Percentiles rank a stretch among this genome's conserved stretches.
These are phyloP conservation scores for Debaryomyces hansenii DNA, from an alignment of 805 yeast genomes.

Conservation along the genomic window DNA sequence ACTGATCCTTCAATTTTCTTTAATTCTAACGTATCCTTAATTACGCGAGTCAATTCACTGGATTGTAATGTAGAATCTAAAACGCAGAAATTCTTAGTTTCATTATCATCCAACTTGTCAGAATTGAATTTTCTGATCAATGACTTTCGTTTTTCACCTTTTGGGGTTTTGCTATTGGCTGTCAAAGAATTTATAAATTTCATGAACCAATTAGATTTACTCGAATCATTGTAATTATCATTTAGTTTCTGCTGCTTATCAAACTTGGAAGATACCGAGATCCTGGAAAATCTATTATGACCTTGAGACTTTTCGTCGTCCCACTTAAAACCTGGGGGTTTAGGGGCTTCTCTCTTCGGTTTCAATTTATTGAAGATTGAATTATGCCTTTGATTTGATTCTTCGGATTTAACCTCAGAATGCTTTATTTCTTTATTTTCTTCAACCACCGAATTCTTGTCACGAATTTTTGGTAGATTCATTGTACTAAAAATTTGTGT, in stretches of 20 bases:
- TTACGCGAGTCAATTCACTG: slow-evolving; percentile 29
- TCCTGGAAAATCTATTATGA: slow-evolving; percentile 35
- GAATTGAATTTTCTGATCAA: not conserved
- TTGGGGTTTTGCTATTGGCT: not conserved
- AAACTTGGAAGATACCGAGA: slow-evolving; percentile 22
- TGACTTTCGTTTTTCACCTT: not conserved
- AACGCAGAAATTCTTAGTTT: slow-evolving; percentile 25
- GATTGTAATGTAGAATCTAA: slow-evolving; percentile 34
- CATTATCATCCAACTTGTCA: not conserved
- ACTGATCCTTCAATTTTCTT: slow-evolving; percentile 53
- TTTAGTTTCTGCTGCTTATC: slow-evolving; percentile 3
- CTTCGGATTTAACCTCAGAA: not conserved
- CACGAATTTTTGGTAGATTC: slow-evolving; percentile 5
- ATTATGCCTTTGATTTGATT: slow-evolving; percentile 1
- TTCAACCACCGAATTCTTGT: not conserved
- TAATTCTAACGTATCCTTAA: slow-evolving; percentile 43
- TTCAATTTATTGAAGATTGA: slow-evolving; percentile 21
- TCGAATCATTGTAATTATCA: slow-evolving; percentile 2
- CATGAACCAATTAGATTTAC: slow-evolving; percentile 39
- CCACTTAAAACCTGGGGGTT: slow-evolving; percentile 24
- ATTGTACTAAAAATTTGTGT: slow-evolving; percentile 33
- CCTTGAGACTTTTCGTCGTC: slow-evolving; percentile 8
- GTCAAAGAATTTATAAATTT: slow-evolving; percentile 31
- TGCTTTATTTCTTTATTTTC: slow-evolving; percentile 1
- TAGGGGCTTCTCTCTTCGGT: slow-evolving; percentile 42